Evolutionary conservation across 345 rosid genomes (phyloP), one percentile per base, ranked within the genome.

Genomic region (Linum tenue): DNA sequence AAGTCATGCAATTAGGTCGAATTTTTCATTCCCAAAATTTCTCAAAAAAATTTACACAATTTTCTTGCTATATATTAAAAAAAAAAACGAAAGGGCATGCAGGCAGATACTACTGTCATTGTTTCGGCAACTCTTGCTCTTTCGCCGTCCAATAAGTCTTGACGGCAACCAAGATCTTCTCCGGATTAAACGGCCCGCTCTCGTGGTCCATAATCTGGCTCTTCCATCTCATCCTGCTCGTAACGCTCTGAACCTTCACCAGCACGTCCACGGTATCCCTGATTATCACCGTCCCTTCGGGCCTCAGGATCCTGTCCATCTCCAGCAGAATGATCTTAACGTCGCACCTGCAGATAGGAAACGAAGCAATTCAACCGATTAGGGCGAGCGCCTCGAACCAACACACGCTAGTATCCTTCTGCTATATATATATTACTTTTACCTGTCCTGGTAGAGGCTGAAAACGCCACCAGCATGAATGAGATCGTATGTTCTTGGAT

Each of bases 221-320:
- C 64, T 79, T 79, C 97, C 97, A 90, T 73, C 84, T 88, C 95
- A 94, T 94, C 69, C 97, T 89, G 39, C 84, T 86, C 3, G 77
- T 85, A 74, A 86, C 77, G 50, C 73, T 78, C 81, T 84, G 79
- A 16, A 94, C 73, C 81, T 90, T 94, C 60, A 81, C 89, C 17
- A 94, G 82, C 5, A 74, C 70, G 72, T 94, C 99, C 48, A 88
- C 92, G 12, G 86, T 76, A 67, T 94, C 99, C 78, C 99, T 84
- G 78, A 94, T 69, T 77, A 94, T 84, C 38, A 85, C 96, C 0
- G 92, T 82, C 79, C 99, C 99, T 82, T 94, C 95, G 2, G 97
- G 99, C 82, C 99, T 84, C 70, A 94, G 67, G 67, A 94, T 88
- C 66, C 99, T 69, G 60, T 94, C 99, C 87, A 94, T 94, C 92